A percentile compares a stretch with the other conserved stretches of the same genome.
phyloP scores from a whole-genome alignment of 768 basidiomycete species.

The Neoboletus subvelutipes region DNA sequence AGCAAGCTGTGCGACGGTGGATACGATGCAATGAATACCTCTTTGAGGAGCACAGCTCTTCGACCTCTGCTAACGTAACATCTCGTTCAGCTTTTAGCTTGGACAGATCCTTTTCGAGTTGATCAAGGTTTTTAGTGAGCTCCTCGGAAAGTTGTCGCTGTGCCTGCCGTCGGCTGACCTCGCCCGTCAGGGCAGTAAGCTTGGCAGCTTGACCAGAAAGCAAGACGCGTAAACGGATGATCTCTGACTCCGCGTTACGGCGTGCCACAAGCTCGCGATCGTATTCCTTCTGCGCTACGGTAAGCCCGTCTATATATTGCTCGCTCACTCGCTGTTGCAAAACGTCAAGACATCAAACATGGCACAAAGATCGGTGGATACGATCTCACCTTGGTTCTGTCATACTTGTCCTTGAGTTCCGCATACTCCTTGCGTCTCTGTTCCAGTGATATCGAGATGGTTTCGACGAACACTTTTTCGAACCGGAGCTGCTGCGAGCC shows the following conservation, averaged over 20 bases:
- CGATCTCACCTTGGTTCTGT: slow-evolving; percentile 79
- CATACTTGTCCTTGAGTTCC: slow-evolving; percentile 73
- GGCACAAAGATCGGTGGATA: not conserved
- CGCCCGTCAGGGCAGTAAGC: slow-evolving; percentile 81
- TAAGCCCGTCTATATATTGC: slow-evolving; percentile 88
- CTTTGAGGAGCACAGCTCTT: slow-evolving; percentile 77
- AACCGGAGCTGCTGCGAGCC: slow-evolving; percentile 63
- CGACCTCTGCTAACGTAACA: slow-evolving; percentile 88
- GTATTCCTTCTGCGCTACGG: slow-evolving; percentile 92
- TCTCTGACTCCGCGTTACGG: slow-evolving; percentile 90
- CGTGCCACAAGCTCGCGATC: slow-evolving; percentile 87
- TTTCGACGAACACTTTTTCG: slow-evolving; percentile 71
- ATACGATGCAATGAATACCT: slow-evolving; percentile 45
- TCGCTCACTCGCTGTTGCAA: slow-evolving; percentile 76
- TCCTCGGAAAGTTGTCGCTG: slow-evolving; percentile 80
- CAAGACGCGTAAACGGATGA: slow-evolving; percentile 78
- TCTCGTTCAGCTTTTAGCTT: slow-evolving; percentile 88
- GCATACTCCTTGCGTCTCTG: slow-evolving; percentile 57
- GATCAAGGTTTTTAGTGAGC: slow-evolving; percentile 69
- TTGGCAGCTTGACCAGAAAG: slow-evolving; percentile 88
- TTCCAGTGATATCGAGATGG: slow-evolving; percentile 65
- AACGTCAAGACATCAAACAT: not conserved
- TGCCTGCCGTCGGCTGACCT: slow-evolving; percentile 73
- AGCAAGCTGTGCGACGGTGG: slow-evolving; percentile 22
- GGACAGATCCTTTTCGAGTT: slow-evolving; percentile 82